A percentile compares a stretch with the other conserved stretches of the same genome.
phyloP scores from a whole-genome alignment of 2,329 filamentous ascomycete genomes.

The Nothophoma quercina region DNA sequence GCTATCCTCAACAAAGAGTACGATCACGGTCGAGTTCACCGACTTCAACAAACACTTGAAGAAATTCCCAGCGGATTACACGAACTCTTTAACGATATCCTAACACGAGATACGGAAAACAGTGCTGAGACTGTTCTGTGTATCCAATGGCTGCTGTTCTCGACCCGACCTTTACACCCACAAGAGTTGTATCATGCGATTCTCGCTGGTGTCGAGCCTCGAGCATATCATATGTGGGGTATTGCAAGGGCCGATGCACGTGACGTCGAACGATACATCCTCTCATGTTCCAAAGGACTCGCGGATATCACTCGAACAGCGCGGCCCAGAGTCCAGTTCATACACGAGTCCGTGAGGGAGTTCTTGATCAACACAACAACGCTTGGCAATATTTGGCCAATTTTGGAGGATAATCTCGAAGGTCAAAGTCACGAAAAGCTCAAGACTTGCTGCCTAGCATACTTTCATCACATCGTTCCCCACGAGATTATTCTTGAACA shows the following conservation, averaged over 20 bases:
- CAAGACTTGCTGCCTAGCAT: slow-evolving; percentile 50
- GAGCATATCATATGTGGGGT: slow-evolving; percentile 21
- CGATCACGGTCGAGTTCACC: slow-evolving; percentile 36
- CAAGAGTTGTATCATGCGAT: slow-evolving; percentile 25
- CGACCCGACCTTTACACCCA: slow-evolving; percentile 20
- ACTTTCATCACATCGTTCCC: too few species aligned
- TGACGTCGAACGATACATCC: slow-evolving; percentile 26
- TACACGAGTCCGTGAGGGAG: slow-evolving; percentile 43
- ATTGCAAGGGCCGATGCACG: slow-evolving; percentile 11
- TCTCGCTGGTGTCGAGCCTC: slow-evolving; percentile 17
- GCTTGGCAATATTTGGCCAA: slow-evolving; percentile 39
- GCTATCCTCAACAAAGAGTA: too few species aligned
- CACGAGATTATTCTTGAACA: too few species aligned
- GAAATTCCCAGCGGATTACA: slow-evolving; percentile 54
- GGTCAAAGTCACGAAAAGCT: slow-evolving; percentile 53
- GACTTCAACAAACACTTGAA: slow-evolving; percentile 43
- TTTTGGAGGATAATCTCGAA: slow-evolving; percentile 40
- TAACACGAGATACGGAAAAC: slow-evolving; percentile 51
- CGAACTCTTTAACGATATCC: slow-evolving; percentile 57
- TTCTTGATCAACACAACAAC: slow-evolving; percentile 51
- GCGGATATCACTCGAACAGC: slow-evolving; percentile 24
- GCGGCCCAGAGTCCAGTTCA: slow-evolving; percentile 38
- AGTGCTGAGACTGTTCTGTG: slow-evolving; percentile 20
- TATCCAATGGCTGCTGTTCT: slow-evolving; percentile 31
- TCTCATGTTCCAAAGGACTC: slow-evolving; percentile 34